Evolutionary conservation across 2,329 filamentous ascomycete genomes (phyloP), one percentile per base, ranked within the genome.

Genomic region (Truncatella angustata): DNA sequence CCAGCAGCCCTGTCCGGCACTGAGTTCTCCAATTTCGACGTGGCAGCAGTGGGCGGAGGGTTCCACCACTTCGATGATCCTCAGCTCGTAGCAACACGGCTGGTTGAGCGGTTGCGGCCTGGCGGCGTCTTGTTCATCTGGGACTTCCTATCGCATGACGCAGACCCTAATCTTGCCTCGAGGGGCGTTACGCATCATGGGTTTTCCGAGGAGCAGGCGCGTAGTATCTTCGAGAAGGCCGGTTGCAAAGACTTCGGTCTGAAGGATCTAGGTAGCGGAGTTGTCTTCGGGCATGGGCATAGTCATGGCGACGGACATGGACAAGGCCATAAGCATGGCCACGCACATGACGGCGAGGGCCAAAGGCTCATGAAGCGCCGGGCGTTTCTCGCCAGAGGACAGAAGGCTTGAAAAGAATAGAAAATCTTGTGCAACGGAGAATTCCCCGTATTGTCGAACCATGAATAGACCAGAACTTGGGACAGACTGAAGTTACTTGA

Each of bases 51-150:
- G 16, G 84, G 84, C 30, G 68, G 84, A 39, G 84, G 81, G 1
- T 79, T 86, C 57, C 85, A 88, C 66, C 86, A 90, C 65, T 86
- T 90, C 51, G 79, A 82, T 54, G 76, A 90, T 60, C 82, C 86
- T 4, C 73, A 72, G 2, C 70, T 85, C 26, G 82, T 84, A 0
- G 78, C 86, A 4, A 70, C 71, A 55, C 74, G 80, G 44, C 70
- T 92, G 32, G 81, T 76, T 4, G 74, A 81, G 62, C 78, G 87
- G 9, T 71, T 92, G 53, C 79, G 77, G 56, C 78, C 79, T 3
- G 86, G 86, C 3, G 88, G 88, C 10, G 80, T 85, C 1, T 71
- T 90, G 40, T 70, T 90, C 45, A 80, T 91, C 50, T 71, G 87
- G 42, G 88, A 91, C 63, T 85, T 91, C 54, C 62, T 87, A 16